Evolutionary conservation across 2,329 filamentous ascomycete species (phyloP).

Genomic region (Colletotrichum caudatum): DNA sequence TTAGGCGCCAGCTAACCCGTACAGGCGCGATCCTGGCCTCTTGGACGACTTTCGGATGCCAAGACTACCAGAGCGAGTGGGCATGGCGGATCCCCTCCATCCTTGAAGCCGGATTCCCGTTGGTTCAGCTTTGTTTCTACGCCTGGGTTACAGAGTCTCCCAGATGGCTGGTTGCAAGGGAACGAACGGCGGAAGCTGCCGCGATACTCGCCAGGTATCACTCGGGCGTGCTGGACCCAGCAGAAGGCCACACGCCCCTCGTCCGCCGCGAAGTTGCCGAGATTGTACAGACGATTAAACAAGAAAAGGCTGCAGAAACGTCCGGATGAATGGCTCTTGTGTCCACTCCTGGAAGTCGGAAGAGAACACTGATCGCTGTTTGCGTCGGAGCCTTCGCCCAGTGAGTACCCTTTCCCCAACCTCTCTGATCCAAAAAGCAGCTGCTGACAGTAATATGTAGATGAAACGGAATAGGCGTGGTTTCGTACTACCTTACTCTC

Average conservation of each 20-base stretch:
- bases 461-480: conserved; percentile 52
- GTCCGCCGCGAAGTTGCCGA: conserved; percentile 29
- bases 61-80: conserved; percentile 28
- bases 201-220: conserved; percentile 63
- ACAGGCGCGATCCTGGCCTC: conserved; percentile 41
- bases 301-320: conserved; percentile 31
- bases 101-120: conserved; percentile 28
- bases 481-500: conserved; percentile 45
- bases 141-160: conserved; percentile 62
- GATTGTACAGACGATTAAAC: conserved; percentile 33
- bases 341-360: conserved; percentile 40
- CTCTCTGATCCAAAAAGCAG: neutral
- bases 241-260: conserved; percentile 49
- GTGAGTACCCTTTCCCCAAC: conserved; percentile 28
- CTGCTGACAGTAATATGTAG: neutral
- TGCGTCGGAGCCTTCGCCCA: conserved; percentile 42
- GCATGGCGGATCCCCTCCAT: conserved; percentile 32
- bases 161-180: conserved; percentile 61
- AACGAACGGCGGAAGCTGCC: conserved; percentile 62
- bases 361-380: conserved; percentile 26
- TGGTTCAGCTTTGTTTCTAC: conserved; percentile 29
- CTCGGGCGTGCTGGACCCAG: conserved; percentile 49
- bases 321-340: conserved; percentile 42
- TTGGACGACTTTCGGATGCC: conserved; percentile 40
- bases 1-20: no score